These are phyloP conservation scores for Otatea glauca DNA, from an alignment of 176 grass and related monocot genomes.

Conservation along the genomic window DNA sequence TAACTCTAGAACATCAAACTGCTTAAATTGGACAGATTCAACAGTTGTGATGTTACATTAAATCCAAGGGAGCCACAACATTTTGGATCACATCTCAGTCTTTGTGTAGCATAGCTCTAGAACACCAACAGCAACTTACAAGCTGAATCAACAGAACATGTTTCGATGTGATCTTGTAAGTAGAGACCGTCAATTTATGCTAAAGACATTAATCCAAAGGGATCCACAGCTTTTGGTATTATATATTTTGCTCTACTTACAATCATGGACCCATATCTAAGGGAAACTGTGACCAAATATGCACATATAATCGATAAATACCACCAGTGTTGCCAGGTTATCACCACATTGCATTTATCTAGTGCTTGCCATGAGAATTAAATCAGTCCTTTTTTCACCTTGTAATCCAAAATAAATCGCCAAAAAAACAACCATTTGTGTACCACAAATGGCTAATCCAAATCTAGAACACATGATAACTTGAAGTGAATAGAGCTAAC, in stretches of 20 bases:
- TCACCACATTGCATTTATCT: constrained; percentile 14
- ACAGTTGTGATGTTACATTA: neutral
- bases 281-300: neutral
- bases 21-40: constrained; percentile 15
- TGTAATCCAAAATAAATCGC: neutral
- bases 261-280: neutral
- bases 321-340: constrained; percentile 13
- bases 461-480: constrained; percentile 15
- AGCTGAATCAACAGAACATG: constrained; percentile 1
- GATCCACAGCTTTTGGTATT: neutral
- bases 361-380: constrained; percentile 18
- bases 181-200: neutral
- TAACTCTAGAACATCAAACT: constrained; percentile 9
- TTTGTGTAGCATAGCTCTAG: neutral
- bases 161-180: constrained; percentile 1
- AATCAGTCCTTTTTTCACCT: constrained; percentile 1
- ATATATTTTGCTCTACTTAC: constrained; percentile 14
- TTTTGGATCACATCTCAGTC: neutral
- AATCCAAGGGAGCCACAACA: neutral
- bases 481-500: constrained; percentile 32
- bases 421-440: neutral
- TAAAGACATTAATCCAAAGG: neutral
- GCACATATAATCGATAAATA: neutral
- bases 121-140: constrained; percentile 5
- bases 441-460: neutral